These are phyloP conservation scores for Mycena sanguinolenta DNA, from an alignment of 768 basidiomycete species.

Conservation along the genomic window DNA sequence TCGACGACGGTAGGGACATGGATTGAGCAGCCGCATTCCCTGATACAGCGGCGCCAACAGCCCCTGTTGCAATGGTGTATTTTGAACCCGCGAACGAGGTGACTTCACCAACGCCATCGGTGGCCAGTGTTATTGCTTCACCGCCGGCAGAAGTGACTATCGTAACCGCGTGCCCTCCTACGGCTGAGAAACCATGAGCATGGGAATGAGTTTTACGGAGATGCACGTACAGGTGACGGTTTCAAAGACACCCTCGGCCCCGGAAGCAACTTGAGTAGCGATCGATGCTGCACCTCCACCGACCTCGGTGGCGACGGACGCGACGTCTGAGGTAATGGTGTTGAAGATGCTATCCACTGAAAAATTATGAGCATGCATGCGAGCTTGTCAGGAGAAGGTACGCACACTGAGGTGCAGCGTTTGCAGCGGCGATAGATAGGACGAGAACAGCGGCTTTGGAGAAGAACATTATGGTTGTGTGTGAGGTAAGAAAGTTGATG, in stretches of 20 bases:
- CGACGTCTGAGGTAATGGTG: constrained; percentile 52
- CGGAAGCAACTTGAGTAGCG: not conserved
- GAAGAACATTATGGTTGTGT: constrained; percentile 57
- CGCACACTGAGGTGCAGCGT: constrained; percentile 50
- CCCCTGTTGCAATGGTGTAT: constrained; percentile 63
- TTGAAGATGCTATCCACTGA: constrained; percentile 55
- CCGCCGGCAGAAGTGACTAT: constrained; percentile 73
- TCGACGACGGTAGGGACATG: constrained; percentile 39
- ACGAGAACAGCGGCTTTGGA: constrained; percentile 49
- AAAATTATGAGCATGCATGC: not conserved
- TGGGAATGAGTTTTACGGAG: constrained; percentile 37
- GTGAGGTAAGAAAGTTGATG: constrained; percentile 35
- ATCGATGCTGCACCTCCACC: constrained; percentile 37
- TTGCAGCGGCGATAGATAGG: constrained; percentile 49
- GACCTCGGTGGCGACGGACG: constrained; percentile 53
- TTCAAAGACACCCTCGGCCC: constrained; percentile 47
- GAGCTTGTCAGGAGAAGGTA: not conserved
- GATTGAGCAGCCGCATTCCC: constrained; percentile 42
- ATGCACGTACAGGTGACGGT: constrained; percentile 57
- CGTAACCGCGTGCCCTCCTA: constrained; percentile 65
- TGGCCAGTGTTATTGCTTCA: constrained; percentile 70
- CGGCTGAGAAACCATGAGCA: constrained; percentile 53
- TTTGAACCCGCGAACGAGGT: constrained; percentile 68
- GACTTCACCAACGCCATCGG: constrained; percentile 52
- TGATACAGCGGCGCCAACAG: constrained; percentile 37